Conservation (phyloP, 768 basidiomycete genomes). For the Daedaleopsis sinensis region DNA sequence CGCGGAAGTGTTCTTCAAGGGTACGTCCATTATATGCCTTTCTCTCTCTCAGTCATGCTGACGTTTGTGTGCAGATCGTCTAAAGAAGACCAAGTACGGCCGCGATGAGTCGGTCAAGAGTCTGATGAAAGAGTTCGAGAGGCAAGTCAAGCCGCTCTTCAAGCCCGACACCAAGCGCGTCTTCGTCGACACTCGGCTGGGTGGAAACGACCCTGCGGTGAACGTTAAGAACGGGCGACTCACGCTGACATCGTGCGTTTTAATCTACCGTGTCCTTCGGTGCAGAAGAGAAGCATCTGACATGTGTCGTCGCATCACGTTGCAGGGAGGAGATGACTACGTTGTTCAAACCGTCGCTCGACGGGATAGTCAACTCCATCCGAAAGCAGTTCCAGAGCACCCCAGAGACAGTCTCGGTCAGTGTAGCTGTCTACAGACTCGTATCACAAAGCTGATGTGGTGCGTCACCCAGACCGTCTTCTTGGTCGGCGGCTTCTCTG, state of each 20-base stretch:
- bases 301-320: too few relatives aligned
- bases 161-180: conserved; percentile 40
- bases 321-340: conserved; percentile 39
- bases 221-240: conserved; percentile 43
- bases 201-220: conserved; percentile 40
- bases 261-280: not conserved
- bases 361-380: conserved; percentile 35
- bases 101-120: conserved; percentile 36
- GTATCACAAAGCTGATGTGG: not conserved
- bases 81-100: conserved; percentile 36
- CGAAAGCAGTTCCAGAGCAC: conserved; percentile 6
- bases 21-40: conserved; percentile 22
- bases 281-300: not conserved
- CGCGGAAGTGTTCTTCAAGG: conserved; percentile 34
- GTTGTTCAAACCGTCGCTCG: conserved; percentile 48
- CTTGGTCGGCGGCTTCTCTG: conserved; percentile 82
- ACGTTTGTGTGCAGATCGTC: conserved; percentile 23
- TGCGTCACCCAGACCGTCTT: conserved; percentile 59
- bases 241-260: conserved; percentile 39
- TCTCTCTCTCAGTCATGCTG: not conserved
- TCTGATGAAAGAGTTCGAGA: conserved; percentile 44
- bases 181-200: conserved; percentile 44
- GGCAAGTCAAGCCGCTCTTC: conserved; percentile 45
- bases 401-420: conserved; percentile 24
- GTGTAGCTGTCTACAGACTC: not conserved